phyloP scores from a whole-genome alignment of 2,329 filamentous ascomycete genomes.

The Colletotrichum zoysiae region DNA sequence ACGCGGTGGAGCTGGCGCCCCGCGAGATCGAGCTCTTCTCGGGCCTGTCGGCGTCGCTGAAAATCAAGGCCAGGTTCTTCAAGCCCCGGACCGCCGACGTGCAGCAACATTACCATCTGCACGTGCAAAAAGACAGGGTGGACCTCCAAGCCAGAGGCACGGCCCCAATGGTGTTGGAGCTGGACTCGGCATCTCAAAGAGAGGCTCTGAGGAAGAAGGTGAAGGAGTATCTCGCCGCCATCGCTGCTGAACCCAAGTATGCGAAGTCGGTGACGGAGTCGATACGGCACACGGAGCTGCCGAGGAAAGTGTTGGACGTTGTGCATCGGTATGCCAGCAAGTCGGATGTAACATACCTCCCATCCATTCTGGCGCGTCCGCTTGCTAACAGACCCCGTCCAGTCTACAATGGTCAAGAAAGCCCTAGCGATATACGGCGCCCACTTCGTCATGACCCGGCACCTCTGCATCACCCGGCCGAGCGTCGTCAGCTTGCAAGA shows the following conservation, averaged over 20 bases:
- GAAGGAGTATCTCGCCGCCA: constrained; percentile 63
- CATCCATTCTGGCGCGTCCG: neutral
- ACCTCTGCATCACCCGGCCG: constrained; percentile 63
- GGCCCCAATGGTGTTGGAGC: constrained; percentile 65
- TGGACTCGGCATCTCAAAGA: constrained; percentile 55
- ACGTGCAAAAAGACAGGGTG: constrained; percentile 52
- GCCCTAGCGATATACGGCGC: constrained; percentile 68
- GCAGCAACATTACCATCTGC: constrained; percentile 65
- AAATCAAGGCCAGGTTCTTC: constrained; percentile 66
- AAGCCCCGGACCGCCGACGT: constrained; percentile 61
- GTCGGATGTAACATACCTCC: constrained; percentile 55
- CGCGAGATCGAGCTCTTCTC: constrained; percentile 61
- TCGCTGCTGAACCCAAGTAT: constrained; percentile 62
- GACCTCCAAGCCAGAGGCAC: constrained; percentile 58
- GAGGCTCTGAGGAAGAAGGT: constrained; percentile 61
- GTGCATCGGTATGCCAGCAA: constrained; percentile 62
- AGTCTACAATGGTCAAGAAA: constrained; percentile 64
- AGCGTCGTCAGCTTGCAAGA: constrained; percentile 53
- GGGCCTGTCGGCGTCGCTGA: constrained; percentile 61
- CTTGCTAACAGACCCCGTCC: neutral
- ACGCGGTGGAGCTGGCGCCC: constrained; percentile 55
- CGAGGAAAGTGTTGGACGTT: constrained; percentile 60
- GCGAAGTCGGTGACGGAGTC: constrained; percentile 64
- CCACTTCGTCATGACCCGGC: constrained; percentile 69
- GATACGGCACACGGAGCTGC: constrained; percentile 59